Evolutionary conservation across 306 rosid species (phyloP).

Genomic region (Fragaria nilgerrensis): DNA sequence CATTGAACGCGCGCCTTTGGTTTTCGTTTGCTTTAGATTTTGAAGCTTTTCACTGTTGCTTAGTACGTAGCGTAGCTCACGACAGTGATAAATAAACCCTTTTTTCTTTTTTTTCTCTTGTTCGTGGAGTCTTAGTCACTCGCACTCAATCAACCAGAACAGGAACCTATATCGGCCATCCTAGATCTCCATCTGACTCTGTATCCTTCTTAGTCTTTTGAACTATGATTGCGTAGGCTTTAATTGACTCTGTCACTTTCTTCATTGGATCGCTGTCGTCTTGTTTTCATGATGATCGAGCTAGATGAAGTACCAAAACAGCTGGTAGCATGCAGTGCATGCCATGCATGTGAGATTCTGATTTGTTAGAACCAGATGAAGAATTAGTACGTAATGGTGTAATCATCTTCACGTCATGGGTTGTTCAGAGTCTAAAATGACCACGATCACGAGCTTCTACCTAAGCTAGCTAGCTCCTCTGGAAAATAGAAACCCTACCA

Average conservation of each 20-base stretch:
- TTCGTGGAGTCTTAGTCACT: background rate
- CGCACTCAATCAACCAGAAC: background rate
- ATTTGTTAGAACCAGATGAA: background rate
- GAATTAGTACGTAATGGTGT: background rate
- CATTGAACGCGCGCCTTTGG: background rate
- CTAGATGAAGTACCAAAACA: background rate
- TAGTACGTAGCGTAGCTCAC: background rate
- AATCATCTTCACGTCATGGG: background rate
- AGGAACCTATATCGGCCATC: background rate
- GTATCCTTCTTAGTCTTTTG: background rate
- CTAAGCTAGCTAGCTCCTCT: background rate
- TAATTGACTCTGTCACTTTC: background rate
- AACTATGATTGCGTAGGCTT: background rate
- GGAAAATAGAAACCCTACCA: background rate
- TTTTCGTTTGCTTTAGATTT: background rate
- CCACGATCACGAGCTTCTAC: background rate
- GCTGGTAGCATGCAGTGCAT: background rate
- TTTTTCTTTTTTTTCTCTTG: too few species aligned
- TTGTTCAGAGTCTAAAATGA: background rate
- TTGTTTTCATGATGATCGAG: background rate
- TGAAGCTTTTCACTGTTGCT: conserved; percentile 3
- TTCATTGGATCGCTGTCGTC: background rate
- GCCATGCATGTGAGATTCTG: background rate
- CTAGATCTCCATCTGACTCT: background rate
- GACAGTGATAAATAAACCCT: background rate